These are phyloP conservation scores for Rhizoclosmatium globosum DNA, from an alignment of 192 early-diverging fungal genomes.

Conservation along the genomic window DNA sequence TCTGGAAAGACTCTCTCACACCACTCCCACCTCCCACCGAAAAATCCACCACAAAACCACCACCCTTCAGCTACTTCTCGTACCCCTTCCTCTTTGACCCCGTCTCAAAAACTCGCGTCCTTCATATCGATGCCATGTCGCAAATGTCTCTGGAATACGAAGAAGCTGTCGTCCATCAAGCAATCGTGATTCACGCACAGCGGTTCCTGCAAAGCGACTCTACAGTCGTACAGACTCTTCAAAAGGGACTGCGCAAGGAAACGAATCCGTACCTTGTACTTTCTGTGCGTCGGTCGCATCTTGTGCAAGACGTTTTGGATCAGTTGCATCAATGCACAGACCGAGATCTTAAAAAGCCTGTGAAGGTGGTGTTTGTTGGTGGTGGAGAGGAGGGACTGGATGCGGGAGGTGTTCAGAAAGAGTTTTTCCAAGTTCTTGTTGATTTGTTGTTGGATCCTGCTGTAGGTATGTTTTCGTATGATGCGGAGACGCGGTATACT, in stretches of 20 bases:
- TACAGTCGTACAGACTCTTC: constrained; percentile 49
- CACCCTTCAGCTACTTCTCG: constrained; percentile 73
- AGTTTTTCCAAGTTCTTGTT: constrained; percentile 87
- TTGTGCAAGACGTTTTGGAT: constrained; percentile 81
- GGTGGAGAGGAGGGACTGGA: constrained; percentile 94
- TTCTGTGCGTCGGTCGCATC: constrained; percentile 70
- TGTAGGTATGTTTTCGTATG: constrained; percentile 79
- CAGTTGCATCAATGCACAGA: constrained; percentile 71
- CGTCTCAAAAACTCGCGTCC: constrained; percentile 71
- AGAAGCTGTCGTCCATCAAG: constrained; percentile 84
- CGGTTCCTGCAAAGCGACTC: constrained; percentile 66
- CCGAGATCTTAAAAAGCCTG: constrained; percentile 77
- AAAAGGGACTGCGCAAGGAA: constrained; percentile 62
- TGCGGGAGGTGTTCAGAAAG: constrained; percentile 96
- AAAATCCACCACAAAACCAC: constrained; percentile 10
- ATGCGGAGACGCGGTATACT: constrained; percentile 67
- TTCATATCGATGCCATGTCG: constrained; percentile 78
- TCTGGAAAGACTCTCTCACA: constrained; percentile 62
- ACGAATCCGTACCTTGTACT: constrained; percentile 85
- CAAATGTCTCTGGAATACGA: constrained; percentile 82
- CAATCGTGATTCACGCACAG: constrained; percentile 78
- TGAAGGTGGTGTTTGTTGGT: constrained; percentile 85
- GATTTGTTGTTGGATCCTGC: constrained; percentile 74
- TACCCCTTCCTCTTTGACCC: constrained; percentile 78
- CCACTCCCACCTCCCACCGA: background rate